These are phyloP conservation scores for Ophiocordyceps polyrhachis-furcata DNA, from an alignment of 2,329 filamentous ascomycete genomes.

Conservation along the genomic window DNA sequence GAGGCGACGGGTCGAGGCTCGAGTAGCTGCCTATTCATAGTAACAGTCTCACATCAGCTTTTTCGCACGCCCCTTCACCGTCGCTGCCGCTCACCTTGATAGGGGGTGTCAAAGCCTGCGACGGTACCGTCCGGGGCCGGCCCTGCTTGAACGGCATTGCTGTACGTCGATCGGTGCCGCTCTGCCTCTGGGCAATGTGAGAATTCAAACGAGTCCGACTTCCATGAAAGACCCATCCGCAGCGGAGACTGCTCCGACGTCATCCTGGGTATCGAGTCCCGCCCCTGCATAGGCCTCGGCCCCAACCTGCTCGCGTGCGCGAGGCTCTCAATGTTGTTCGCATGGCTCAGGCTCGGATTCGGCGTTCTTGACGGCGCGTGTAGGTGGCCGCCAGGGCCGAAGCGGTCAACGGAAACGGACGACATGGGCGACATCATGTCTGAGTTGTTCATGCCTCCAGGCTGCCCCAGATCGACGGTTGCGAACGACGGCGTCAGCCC, in stretches of 20 bases:
- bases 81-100: constrained; percentile 25
- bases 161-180: constrained; percentile 29
- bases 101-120: constrained; percentile 31
- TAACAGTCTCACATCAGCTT: neutral
- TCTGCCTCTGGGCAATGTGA: constrained; percentile 28
- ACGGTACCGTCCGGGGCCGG: constrained; percentile 14
- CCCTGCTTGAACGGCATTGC: constrained; percentile 24
- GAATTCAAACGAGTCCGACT: constrained; percentile 40
- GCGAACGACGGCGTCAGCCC: constrained; percentile 50
- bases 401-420: constrained; percentile 24
- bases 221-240: constrained; percentile 43
- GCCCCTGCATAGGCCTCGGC: constrained; percentile 35
- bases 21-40: constrained; percentile 15
- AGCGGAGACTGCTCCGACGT: constrained; percentile 41
- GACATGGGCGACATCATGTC: constrained; percentile 37
- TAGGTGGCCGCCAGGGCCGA: constrained; percentile 15
- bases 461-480: constrained; percentile 43
- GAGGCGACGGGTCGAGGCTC: constrained; percentile 20
- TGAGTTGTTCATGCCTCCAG: constrained; percentile 27
- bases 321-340: neutral
- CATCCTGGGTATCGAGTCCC: constrained; percentile 36
- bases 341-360: constrained; percentile 16
- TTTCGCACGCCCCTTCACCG: too few species aligned
- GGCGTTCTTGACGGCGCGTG: constrained; percentile 20
- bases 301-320: constrained; percentile 22